Base-by-base conservation (phyloP, 805 yeast species). In the Metschnikowia corniflorae region DNA sequence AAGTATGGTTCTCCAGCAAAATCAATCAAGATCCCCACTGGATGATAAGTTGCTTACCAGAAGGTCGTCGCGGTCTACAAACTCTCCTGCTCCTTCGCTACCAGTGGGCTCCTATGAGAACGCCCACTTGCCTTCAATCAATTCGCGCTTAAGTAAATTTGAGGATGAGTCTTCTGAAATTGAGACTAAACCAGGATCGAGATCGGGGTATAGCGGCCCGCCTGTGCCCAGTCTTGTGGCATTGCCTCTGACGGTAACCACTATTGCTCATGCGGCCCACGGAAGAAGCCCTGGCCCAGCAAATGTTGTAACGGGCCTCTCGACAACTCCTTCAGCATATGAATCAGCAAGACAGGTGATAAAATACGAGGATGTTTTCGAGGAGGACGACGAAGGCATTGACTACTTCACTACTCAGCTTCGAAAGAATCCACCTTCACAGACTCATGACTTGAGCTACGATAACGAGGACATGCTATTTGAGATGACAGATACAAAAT, bases 341-440 rank as follows among this genome's bases (percentile, higher is more conserved):
- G 43, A 33, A 4, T 29, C 50, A n/a, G 39, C 40, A 16, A 51
- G 55, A 33, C 34, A 44, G 29, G 46, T 50, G 3, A 55, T 60
- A 15, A 53, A 54, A 21, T 68, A 68, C 48, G 69, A 58, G 24
- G 58, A 61, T 44, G 71, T 67, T 16, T 68, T 67, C 50, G 73
- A 65, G 15, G 71, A 66, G 36, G 70, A 64, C 26, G 77, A 72
- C 25, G 81, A 77, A 18, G 45, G 44, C 8, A 16, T 31, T 9
- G 44, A 48, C 16, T 48, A 40, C 22, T 43, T 31, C 15, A 22
- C 34, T 16, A 19, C 35, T 17, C 31, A 21, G 29, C 42, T 29
- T 6, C 37, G 20, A 17, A 17, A 12, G 16, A 30, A 33, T 26
- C 26, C 17, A 8, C 39, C 21, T 24, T 19, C 36, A 8, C 24